Conservation (phyloP, 2,329 filamentous ascomycete genomes). For the Geosmithia flava region DNA sequence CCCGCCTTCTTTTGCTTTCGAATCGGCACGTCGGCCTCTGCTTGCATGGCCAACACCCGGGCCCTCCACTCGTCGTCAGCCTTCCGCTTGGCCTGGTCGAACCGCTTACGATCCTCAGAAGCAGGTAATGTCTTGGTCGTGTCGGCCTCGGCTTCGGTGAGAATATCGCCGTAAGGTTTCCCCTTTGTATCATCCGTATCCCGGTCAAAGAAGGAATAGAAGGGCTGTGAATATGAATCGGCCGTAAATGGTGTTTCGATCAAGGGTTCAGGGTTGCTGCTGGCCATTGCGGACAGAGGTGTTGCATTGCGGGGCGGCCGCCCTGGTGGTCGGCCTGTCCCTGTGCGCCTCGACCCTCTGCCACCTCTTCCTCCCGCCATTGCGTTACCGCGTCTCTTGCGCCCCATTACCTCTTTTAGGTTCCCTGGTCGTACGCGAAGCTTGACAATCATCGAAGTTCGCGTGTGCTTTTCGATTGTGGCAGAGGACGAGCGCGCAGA, state of each 20-base stretch:
- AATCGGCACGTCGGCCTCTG: slow-evolving; percentile 46
- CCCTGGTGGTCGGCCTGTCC: slow-evolving; percentile 9
- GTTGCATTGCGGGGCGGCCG: not conserved
- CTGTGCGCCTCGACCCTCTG: slow-evolving; percentile 10
- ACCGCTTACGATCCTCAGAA: slow-evolving; percentile 68
- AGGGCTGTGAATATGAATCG: slow-evolving; percentile 59
- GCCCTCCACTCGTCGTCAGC: slow-evolving; percentile 87
- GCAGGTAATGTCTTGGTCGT: slow-evolving; percentile 79
- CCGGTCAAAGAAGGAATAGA: slow-evolving; percentile 80
- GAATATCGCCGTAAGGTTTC: slow-evolving; percentile 90
- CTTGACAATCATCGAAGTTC: slow-evolving; percentile 20
- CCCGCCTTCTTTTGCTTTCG: slow-evolving; percentile 62
- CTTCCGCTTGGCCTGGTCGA: slow-evolving; percentile 80
- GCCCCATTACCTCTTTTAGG: slow-evolving; percentile 22
- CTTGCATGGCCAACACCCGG: slow-evolving; percentile 46
- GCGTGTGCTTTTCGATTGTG: slow-evolving; percentile 24
- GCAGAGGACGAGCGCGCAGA: slow-evolving; percentile 25
- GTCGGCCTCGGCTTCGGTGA: slow-evolving; percentile 80
- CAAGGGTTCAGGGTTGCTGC: slow-evolving; percentile 8
- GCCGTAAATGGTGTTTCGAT: slow-evolving; percentile 45
- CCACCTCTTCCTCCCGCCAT: slow-evolving; percentile 9
- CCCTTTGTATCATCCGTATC: slow-evolving; percentile 81
- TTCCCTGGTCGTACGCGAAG: slow-evolving; percentile 23
- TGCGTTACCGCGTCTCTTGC: slow-evolving; percentile 17
- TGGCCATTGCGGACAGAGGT: not conserved